A percentile compares a stretch with the other conserved stretches of the same genome.
These are phyloP conservation scores for Priceomyces medius DNA, from an alignment of 805 yeast genomes.

Conservation along the genomic window DNA sequence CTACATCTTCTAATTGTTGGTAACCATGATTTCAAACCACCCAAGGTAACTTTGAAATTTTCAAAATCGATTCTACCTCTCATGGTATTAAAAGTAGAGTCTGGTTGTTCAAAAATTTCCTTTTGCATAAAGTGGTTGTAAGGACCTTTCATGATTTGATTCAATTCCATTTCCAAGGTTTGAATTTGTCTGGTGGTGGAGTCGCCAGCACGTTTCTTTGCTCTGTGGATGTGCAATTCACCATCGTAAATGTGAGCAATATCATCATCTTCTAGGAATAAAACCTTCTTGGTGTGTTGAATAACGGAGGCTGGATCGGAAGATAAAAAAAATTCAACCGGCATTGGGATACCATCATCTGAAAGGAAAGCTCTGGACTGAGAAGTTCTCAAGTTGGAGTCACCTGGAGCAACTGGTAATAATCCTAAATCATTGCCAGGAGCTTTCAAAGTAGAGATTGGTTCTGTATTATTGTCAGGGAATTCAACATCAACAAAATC, in stretches of 20 bases:
- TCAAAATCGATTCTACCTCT: constrained; percentile 97
- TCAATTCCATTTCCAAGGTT: constrained; percentile 93
- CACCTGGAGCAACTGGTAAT: constrained; percentile 54
- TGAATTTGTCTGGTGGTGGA: constrained; percentile 95
- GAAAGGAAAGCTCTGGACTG: constrained; percentile 96
- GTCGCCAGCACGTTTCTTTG: constrained; percentile 74
- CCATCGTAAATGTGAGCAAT: constrained; percentile 98
- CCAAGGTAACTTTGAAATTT: constrained; percentile 70
- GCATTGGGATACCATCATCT: constrained; percentile 89
- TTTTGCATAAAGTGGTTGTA: constrained; percentile 97
- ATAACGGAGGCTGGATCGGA: constrained; percentile 97
- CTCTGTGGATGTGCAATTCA: constrained; percentile 97
- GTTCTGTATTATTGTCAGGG: constrained; percentile 56
- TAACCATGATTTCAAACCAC: constrained; percentile 84
- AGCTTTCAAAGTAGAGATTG: constrained; percentile 14
- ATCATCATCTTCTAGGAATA: constrained; percentile 96
- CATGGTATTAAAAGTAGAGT: constrained; percentile 97
- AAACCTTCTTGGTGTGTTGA: constrained; percentile 94
- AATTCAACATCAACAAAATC: constrained; percentile 98
- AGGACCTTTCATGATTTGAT: constrained; percentile 97
- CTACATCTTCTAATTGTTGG: constrained; percentile 91
- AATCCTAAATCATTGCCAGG: constrained; percentile 31
- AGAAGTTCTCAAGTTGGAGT: constrained; percentile 70
- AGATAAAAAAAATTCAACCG: constrained; percentile 92
- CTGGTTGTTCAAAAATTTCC: constrained; percentile 98